Percentiles rank a stretch among this genome's conserved stretches.
Evolutionary conservation across 2,329 filamentous ascomycete genomes (phyloP).

Genomic region (Volutella citrinella): DNA sequence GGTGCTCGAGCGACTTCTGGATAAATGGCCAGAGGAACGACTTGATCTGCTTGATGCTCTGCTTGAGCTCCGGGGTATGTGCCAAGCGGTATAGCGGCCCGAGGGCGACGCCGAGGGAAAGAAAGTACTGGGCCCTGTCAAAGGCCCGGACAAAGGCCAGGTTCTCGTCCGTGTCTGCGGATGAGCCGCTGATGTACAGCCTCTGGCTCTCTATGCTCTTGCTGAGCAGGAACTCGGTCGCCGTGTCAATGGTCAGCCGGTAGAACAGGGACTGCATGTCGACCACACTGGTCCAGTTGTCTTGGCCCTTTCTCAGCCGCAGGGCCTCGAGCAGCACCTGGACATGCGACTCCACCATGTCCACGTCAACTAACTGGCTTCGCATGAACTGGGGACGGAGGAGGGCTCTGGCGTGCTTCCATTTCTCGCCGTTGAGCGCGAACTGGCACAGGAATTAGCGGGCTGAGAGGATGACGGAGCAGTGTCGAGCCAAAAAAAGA

Average conservation of each 20-base stretch:
- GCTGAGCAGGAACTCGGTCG: slow-evolving; percentile 84
- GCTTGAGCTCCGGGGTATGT: slow-evolving; percentile 12
- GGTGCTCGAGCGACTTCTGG: slow-evolving; percentile 8
- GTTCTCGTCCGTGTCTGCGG: too few relatives aligned
- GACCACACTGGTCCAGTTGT: slow-evolving; percentile 55
- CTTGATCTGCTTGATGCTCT: slow-evolving; percentile 11
- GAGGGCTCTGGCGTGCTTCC: slow-evolving; percentile 78
- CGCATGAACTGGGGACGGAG: slow-evolving; percentile 85
- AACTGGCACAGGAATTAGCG: too few relatives aligned
- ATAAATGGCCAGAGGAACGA: too few relatives aligned
- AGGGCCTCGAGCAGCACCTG: slow-evolving; percentile 67
- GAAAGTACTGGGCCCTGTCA: slow-evolving; percentile 71
- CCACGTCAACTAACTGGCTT: slow-evolving; percentile 77
- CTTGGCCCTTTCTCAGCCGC: slow-evolving; percentile 57
- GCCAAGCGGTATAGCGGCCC: slow-evolving; percentile 68
- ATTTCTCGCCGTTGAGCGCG: slow-evolving; percentile 73
- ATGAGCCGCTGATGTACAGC: too few relatives aligned
- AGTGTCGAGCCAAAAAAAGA: too few relatives aligned
- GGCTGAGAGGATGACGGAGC: too few relatives aligned
- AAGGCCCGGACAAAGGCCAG: slow-evolving; percentile 79
- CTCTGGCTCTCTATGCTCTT: slow-evolving; percentile 62
- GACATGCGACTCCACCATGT: slow-evolving; percentile 78
- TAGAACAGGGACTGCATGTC: slow-evolving; percentile 78
- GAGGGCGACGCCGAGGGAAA: slow-evolving; percentile 56
- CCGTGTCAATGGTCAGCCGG: slow-evolving; percentile 78